Base-by-base conservation (phyloP, 1,139 yeast genomes). In the Kodamaea ohmeri region DNA sequence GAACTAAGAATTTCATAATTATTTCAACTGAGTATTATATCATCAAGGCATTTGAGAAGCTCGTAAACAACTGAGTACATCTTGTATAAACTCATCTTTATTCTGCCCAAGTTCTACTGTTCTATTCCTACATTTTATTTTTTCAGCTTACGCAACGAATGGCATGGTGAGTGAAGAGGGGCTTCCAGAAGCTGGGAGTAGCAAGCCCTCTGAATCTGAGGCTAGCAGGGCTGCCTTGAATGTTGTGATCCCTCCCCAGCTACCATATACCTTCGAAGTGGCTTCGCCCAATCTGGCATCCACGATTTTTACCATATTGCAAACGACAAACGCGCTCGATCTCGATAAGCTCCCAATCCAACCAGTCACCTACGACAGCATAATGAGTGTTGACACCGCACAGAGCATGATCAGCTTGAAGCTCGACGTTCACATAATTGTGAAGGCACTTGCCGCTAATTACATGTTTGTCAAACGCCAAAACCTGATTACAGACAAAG, bases 251-350 rank as follows among this genome's bases (percentile, higher is more conserved):
- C 37, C 40, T 9, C 39, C 34, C 3, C 24, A 24, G 18, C 45
- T 48, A 15, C 53, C 55, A 6, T 39, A 49, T 11, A 35, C 50
- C 7, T 50, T 53, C 26, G 51, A 50, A 32, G 46, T 52, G 7
- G 35, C 39, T 22, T 46, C 45, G n/a, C 37, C 45, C n/a, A 36
- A 38, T 26, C 37, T 47, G 6, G 45, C 38, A 25, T 44, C 50
- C 4, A 22, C 45, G 8, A 33, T 41, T 6, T 36, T 51, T 8
- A 52, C 56, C 2, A 37, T 52, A 2, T 38, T 48, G 16, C 53
- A 47, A 25, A 40, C 35, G 18, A 29, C 49, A 16, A 37, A 43
- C 14, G 37, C 44, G 22, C 24, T 49, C 24, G 34, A 40, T 19
- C 21, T 44, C 18, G 28, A 32, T 5, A 38, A 33, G 8, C 35